Conservation (phyloP, 1,284 basidiomycete genomes). For the Leccinum angustisporum region DNA sequence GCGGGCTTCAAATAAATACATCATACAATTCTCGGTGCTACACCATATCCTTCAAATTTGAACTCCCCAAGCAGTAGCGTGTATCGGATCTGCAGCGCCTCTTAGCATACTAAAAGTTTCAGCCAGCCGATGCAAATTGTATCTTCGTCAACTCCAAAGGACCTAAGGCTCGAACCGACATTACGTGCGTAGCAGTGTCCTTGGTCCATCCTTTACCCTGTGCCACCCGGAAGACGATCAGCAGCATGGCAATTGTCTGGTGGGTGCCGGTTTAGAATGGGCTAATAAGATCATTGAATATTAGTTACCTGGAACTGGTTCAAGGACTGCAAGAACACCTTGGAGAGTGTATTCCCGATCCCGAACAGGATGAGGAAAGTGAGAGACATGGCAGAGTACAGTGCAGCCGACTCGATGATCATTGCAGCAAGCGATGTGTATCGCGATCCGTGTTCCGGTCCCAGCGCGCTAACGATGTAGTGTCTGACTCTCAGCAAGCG, state of each 20-base stretch:
- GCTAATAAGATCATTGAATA: not conserved
- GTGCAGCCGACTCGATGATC: constrained; percentile 22
- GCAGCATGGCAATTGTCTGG: constrained; percentile 20
- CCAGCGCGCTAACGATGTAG: constrained; percentile 7
- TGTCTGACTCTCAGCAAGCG: constrained; percentile 19
- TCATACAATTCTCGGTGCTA: not conserved
- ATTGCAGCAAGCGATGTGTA: constrained; percentile 27
- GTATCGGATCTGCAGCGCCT: not conserved
- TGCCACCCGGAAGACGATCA: constrained; percentile 29
- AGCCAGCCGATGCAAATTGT: not conserved
- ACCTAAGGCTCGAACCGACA: not conserved
- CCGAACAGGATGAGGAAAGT: constrained; percentile 21
- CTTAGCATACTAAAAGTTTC: not conserved
- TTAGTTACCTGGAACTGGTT: constrained; percentile 23
- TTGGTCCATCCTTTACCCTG: constrained; percentile 29
- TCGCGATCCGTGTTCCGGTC: constrained; percentile 13
- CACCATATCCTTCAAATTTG: not conserved
- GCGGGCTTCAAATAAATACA: not conserved
- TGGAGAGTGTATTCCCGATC: constrained; percentile 14
- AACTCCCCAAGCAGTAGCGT: not conserved
- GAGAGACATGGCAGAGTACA: constrained; percentile 23
- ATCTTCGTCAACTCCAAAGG: not conserved
- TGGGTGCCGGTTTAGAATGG: not conserved
- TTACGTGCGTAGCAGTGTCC: constrained; percentile 9
- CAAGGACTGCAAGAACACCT: constrained; percentile 16